phyloP scores from a whole-genome alignment of 2,329 filamentous ascomycete genomes.

The Cladosporium phlei region DNA sequence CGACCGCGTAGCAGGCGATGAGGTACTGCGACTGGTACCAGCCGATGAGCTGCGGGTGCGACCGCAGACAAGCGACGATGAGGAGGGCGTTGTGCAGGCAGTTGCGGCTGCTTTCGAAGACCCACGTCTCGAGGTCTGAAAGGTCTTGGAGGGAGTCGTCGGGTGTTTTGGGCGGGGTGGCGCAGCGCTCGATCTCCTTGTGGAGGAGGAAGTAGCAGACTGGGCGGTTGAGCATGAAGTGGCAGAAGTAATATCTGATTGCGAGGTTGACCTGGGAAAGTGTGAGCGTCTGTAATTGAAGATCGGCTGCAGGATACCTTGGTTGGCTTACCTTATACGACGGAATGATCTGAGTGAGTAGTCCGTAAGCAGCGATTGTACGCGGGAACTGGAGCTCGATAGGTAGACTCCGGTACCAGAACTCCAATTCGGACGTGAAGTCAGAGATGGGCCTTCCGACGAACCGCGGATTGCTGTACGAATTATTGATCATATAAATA shows the following conservation, averaged over 20 bases:
- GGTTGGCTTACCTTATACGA: constrained; percentile 10
- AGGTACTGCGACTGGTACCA: constrained; percentile 14
- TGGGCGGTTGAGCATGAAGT: constrained; percentile 8
- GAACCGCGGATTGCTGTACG: constrained; percentile 13
- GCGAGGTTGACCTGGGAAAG: constrained; percentile 8
- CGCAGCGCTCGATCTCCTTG: constrained; percentile 13
- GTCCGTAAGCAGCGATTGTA: constrained; percentile 11
- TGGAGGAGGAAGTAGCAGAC: constrained; percentile 14
- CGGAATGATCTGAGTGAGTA: constrained; percentile 12
- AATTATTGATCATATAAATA: constrained; percentile 15
- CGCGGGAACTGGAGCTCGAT: constrained; percentile 14
- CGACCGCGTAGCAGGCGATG: constrained; percentile 12
- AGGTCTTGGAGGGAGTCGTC: constrained; percentile 12
- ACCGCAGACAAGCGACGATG: constrained; percentile 11
- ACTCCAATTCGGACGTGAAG: constrained; percentile 12
- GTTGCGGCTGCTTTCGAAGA: constrained; percentile 14
- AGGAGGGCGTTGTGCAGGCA: constrained; percentile 13
- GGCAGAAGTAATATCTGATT: constrained; percentile 14
- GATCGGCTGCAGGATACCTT: background rate
- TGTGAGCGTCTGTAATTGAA: background rate
- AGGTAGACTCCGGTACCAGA: constrained; percentile 13
- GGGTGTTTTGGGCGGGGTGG: constrained; percentile 11
- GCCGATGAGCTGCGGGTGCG: constrained; percentile 10
- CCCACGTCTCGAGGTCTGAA: constrained; percentile 11
- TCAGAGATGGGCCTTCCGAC: constrained; percentile 11